Conservation (phyloP, 2,329 filamentous ascomycete species). For the Grosmannia huntii region DNA sequence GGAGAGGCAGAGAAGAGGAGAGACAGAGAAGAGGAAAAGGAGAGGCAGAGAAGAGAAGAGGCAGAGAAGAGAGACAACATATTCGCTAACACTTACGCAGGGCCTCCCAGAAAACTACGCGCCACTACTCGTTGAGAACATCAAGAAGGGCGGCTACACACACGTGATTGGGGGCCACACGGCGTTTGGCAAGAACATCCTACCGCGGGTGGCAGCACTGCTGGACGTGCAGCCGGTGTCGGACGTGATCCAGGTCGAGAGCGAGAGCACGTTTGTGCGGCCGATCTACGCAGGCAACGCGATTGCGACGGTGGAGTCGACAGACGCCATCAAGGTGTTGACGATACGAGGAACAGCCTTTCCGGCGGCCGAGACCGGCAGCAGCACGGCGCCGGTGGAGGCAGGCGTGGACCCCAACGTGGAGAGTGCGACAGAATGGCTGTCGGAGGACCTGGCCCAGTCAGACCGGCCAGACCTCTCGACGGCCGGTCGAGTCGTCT, state of each 20-base stretch:
- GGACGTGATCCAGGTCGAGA: constrained; percentile 76
- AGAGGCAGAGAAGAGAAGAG: neutral
- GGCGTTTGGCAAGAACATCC: constrained; percentile 88
- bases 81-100: too few relatives aligned
- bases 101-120: constrained; percentile 89
- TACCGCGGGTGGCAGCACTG: constrained; percentile 83
- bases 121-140: constrained; percentile 87
- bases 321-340: constrained; percentile 73
- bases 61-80: neutral
- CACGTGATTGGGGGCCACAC: constrained; percentile 86
- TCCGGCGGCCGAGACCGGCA: constrained; percentile 50
- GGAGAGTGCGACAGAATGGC: constrained; percentile 66
- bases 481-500: constrained; percentile 82
- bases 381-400: constrained; percentile 57
- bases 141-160: constrained; percentile 88
- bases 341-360: constrained; percentile 93
- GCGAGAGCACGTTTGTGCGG: constrained; percentile 87
- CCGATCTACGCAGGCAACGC: constrained; percentile 98
- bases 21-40: neutral
- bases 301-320: constrained; percentile 87
- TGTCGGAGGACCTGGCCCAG: constrained; percentile 85
- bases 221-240: constrained; percentile 89
- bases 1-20: neutral
- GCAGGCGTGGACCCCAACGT: constrained; percentile 75
- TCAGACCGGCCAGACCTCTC: constrained; percentile 88